Base-by-base conservation (phyloP, 495 filamentous ascomycete genomes). In the Glutinoglossum americanum region DNA sequence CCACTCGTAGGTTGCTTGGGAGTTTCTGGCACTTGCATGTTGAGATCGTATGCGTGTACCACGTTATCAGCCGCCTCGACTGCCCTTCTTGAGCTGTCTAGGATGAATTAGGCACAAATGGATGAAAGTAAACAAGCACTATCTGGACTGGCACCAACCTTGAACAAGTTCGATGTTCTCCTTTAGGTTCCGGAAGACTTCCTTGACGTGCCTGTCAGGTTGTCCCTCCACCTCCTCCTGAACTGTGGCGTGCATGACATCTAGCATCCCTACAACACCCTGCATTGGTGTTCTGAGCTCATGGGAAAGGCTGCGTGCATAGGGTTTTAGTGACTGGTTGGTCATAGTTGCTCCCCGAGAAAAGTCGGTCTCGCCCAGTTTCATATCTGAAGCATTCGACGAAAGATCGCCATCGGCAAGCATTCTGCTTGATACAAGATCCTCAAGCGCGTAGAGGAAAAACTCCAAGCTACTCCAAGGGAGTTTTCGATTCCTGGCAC, bases 21-120 rank as follows among this genome's bases (percentile, higher is more conserved):
- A 9, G 75, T 81, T 59, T 83, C 78, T 21, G 85, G 85, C 27
- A 89, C 74, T 61, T 85, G 79, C 83, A 89, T 85, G 66, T 89
- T 83, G 62, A 89, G 74, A 66, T 88, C 85, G 60, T 88, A 89
- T n/a, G 85, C 85, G 70, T 89, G 82, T 28, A 89, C 84, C 39
- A 89, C 84, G 62, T 89, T 89, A 62, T 89, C 85, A 1, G 85
- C 84, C 27, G 85, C 85, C 67, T 89, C 85, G 17, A 89, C 80
- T 2, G 84, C 85, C 47, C 85, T 72, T 65, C 81, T 74, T 51
- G 85, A 85, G 65, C 83, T 87, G 63, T 88, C 85, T 80, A 62
- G 23, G 21, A 39, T 60, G 13, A 19, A 44, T 28, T 47, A 8
- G 13, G 47, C 60, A 59, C 61, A 9, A 3, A 33, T 33, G 58